phyloP scores from a whole-genome alignment of 495 filamentous ascomycete genomes.

The Daldinia childiae region DNA sequence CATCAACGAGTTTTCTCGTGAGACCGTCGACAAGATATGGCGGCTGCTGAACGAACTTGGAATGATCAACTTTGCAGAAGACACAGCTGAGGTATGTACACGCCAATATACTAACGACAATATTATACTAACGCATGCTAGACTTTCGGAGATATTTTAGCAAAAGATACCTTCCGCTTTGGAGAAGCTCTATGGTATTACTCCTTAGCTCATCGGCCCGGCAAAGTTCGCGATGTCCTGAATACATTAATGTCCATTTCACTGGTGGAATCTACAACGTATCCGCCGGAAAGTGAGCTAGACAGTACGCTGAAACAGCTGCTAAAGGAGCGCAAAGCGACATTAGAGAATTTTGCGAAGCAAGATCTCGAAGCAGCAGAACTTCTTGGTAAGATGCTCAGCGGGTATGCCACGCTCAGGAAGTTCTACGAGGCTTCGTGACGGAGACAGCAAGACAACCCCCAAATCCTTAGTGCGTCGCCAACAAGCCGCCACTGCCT shows the following conservation, averaged over 20 bases:
- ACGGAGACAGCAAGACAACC: conserved; percentile 60
- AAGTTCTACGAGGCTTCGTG: conserved; percentile 86
- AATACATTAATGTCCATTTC: conserved; percentile 88
- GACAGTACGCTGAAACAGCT: conserved; percentile 73
- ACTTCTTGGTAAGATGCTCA: conserved; percentile 82
- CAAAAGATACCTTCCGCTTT: conserved; percentile 72
- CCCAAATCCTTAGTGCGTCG: conserved; percentile 59
- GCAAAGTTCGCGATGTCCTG: conserved; percentile 81
- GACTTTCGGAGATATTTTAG: conserved; percentile 79
- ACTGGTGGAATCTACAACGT: conserved; percentile 81
- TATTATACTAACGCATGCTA: conserved; percentile 52
- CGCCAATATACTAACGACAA: conserved; percentile 10
- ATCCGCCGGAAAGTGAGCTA: conserved; percentile 71
- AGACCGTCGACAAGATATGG: conserved; percentile 79
- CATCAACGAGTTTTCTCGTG: conserved; percentile 69
- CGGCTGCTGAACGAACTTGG: conserved; percentile 72
- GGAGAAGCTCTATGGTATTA: conserved; percentile 87
- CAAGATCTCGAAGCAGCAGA: conserved; percentile 79
- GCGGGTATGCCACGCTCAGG: conserved; percentile 87
- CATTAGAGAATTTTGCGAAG: conserved; percentile 69
- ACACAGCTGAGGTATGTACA: conserved; percentile 75
- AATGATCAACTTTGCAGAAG: conserved; percentile 74
- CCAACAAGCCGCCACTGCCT: conserved; percentile 74
- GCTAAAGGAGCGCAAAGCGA: conserved; percentile 70
- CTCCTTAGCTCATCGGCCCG: conserved; percentile 75